A percentile compares a stretch with the other conserved stretches of the same genome.
Conservation (phyloP, 805 yeast species). For the Kodamaea hsintzibuensis region DNA sequence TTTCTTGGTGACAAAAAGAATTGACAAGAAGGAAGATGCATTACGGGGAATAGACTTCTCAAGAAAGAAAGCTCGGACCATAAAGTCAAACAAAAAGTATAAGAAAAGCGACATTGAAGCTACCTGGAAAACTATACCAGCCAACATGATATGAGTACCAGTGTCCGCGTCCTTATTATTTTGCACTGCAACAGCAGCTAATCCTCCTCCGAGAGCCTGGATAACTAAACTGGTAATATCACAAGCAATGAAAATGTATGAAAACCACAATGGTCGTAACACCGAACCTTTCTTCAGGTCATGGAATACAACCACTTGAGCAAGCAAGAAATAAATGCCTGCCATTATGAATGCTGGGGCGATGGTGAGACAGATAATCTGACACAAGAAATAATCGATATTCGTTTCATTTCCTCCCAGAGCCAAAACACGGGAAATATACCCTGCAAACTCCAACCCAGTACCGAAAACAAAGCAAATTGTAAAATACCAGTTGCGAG, state of each 20-base stretch:
- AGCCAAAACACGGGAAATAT: constrained; percentile 9
- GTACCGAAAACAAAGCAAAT: constrained; percentile 8
- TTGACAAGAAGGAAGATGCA: constrained; percentile 14
- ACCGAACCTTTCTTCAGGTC: neutral
- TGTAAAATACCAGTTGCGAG: constrained; percentile 21
- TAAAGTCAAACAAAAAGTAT: constrained; percentile 19
- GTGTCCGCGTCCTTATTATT: constrained; percentile 7
- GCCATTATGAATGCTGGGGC: constrained; percentile 17
- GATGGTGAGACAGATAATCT: constrained; percentile 13
- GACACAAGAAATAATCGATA: constrained; percentile 9
- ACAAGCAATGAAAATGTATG: constrained; percentile 14
- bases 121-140: constrained; percentile 22
- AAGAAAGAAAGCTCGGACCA: constrained; percentile 16
- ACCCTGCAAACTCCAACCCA: constrained; percentile 14
- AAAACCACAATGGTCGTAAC: constrained; percentile 13
- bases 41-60: neutral
- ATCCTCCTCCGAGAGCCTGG: constrained; percentile 22
- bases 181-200: constrained; percentile 14
- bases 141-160: constrained; percentile 23
- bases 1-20: constrained; percentile 23
- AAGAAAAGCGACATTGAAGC: constrained; percentile 21
- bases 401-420: neutral
- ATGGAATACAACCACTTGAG: constrained; percentile 11
- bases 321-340: constrained; percentile 14
- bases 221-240: constrained; percentile 16